phyloP scores from a whole-genome alignment of 169 alveolate genomes.

The Eimeria falciformis region DNA sequence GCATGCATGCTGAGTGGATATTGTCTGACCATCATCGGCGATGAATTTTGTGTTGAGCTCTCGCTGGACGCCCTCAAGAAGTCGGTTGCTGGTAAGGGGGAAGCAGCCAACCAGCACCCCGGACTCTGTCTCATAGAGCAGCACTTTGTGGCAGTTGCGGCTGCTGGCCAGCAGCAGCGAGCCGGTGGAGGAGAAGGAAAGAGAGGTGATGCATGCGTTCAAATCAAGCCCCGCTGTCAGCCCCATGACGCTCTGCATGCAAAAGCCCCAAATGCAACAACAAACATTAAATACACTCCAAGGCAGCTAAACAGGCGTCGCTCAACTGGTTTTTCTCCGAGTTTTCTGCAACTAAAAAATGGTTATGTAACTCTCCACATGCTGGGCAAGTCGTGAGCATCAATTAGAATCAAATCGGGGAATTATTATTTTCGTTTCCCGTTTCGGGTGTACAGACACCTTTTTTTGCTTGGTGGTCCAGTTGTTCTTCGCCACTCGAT shows the following conservation, averaged over 20 bases:
- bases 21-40: conserved; percentile 62
- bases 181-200: conserved; percentile 82
- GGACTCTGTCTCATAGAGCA: conserved; percentile 79
- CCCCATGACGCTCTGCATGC: conserved; percentile 46
- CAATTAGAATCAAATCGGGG: too few species aligned
- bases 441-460: not conserved
- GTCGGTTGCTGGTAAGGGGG: conserved; percentile 81
- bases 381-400: too few species aligned
- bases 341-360: too few species aligned
- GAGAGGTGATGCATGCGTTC: conserved; percentile 80
- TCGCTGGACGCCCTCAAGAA: conserved; percentile 78
- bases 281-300: too few species aligned
- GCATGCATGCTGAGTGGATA: not conserved
- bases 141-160: conserved; percentile 78
- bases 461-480: conserved; percentile 45
- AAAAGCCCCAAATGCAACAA: too few species aligned
- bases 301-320: too few species aligned
- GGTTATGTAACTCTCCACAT: too few species aligned
- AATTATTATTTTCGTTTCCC: too few species aligned
- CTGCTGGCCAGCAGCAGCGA: conserved; percentile 79
- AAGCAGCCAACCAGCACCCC: conserved; percentile 67
- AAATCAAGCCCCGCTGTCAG: conserved; percentile 78
- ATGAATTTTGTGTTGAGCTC: conserved; percentile 79
- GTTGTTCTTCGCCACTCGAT: conserved; percentile 78
- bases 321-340: too few species aligned